Base-by-base conservation (phyloP, 2,329 filamentous ascomycete genomes). In the Penicillium janthinellum region DNA sequence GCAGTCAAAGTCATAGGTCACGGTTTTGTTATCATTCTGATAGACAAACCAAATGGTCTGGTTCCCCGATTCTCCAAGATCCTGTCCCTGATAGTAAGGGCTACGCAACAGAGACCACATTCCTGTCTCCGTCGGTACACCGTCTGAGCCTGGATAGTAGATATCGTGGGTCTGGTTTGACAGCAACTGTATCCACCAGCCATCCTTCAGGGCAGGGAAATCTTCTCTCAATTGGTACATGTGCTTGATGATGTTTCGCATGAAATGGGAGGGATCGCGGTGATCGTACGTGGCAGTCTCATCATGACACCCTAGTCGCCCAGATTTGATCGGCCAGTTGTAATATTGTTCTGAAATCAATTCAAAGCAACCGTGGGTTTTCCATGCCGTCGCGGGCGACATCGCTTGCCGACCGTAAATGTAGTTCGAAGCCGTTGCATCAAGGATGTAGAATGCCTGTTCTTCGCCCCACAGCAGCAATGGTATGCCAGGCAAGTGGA, bases 381-480 rank as follows among this genome's bases (percentile, higher is more conserved):
- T 84, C 86, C 87, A 89, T 2, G 86, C 86, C 2, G 82, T 82
- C 2, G 84, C 79, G 2, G 85, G 81, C 8, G 83, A 82, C 82
- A 89, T 88, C 1, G 87, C 76, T 68, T 86, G 84, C 65, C 87
- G 83, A 20, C 87, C 87, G 68, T 85, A 89, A 44, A 89, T 81
- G 67, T 89, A 89, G 67, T 89, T 88, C 58, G 77, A 76, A 4
- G 86, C 86, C 0, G 86, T 87, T 59, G 84, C 87, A 68, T 89
- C 87, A 2, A 88, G 74, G 0, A 87, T 75, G 65, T 88, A 88
- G 61, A 86, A 86, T 0, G 82, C 83, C 72, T 89, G 87, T 67
- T 89, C 87, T 68, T 89, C 87, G 17, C 87, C 86, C 83, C 85
- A 89, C 15, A 84, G 79, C 15, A 87, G 73, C 34, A 86, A 70